phyloP scores from a whole-genome alignment of 345 rosid species.

The Bruguiera gymnorhiza region DNA sequence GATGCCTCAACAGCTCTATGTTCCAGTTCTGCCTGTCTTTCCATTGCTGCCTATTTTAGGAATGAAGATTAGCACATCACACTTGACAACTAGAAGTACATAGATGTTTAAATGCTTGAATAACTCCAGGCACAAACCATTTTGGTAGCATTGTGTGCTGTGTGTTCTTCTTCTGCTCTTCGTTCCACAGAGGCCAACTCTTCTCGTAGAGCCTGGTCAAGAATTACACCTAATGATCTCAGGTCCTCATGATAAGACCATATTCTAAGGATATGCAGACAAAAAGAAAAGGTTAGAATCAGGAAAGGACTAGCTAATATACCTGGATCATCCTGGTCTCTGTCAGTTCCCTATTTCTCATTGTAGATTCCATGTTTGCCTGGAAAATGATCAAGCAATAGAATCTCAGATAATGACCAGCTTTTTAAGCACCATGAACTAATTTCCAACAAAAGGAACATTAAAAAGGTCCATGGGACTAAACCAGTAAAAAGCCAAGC shows the following conservation, averaged over 20 bases:
- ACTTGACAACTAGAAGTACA: constrained; percentile 7
- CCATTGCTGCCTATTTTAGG: constrained; percentile 80
- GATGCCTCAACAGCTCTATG: constrained; percentile 92
- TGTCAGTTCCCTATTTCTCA: constrained; percentile 94
- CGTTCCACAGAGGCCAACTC: constrained; percentile 89
- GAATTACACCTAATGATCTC: constrained; percentile 22
- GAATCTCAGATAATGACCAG: constrained; percentile 1
- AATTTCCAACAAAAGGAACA: not conserved
- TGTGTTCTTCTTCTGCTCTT: constrained; percentile 93
- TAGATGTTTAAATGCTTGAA: constrained; percentile 10
- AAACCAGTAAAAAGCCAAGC: too few species aligned
- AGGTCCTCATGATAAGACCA: constrained; percentile 12
- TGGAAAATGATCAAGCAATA: constrained; percentile 25
- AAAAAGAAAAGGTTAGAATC: not conserved
- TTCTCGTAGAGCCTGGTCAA: constrained; percentile 81
- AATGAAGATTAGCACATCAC: constrained; percentile 13
- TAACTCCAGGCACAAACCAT: constrained; percentile 47
- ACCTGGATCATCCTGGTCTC: constrained; percentile 99
- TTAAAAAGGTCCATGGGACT: too few species aligned
- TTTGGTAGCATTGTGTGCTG: constrained; percentile 90
- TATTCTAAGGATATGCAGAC: constrained; percentile 1
- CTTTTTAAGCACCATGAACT: not conserved
- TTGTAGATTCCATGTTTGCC: constrained; percentile 92
- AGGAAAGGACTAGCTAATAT: constrained; percentile 21
- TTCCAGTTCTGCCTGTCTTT: constrained; percentile 91